These are phyloP conservation scores for Saccharomycopsis malanga DNA, from an alignment of 805 yeast species.

Conservation along the genomic window DNA sequence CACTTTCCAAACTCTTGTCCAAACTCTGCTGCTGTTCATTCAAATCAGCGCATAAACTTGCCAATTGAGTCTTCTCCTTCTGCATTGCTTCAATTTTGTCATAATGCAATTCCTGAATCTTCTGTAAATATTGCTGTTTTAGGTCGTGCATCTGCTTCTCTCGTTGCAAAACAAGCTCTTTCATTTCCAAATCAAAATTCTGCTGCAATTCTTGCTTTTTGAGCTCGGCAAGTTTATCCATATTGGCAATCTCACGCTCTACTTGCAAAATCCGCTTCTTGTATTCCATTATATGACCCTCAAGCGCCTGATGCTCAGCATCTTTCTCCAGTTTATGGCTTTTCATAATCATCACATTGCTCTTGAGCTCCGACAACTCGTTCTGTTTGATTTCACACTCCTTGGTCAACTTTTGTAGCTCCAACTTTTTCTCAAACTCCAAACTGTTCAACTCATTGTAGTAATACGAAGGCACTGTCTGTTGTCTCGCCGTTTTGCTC, in stretches of 20 bases:
- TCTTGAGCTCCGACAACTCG: constrained; percentile 24
- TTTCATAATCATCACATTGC: constrained; percentile 28
- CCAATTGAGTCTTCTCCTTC: neutral
- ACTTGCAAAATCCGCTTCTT: constrained; percentile 25
- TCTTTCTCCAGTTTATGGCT: constrained; percentile 35
- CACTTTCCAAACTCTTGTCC: neutral
- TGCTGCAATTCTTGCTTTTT: constrained; percentile 30
- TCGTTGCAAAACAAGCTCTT: neutral
- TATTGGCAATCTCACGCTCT: constrained; percentile 25
- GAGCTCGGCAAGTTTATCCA: constrained; percentile 29
- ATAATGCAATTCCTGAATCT: neutral
- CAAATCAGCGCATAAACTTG: neutral
- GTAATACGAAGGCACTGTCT: neutral
- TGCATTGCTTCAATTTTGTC: constrained; percentile 33
- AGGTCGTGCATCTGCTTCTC: neutral
- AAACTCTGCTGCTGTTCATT: constrained; percentile 21
- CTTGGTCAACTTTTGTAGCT: constrained; percentile 18
- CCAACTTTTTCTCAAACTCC: constrained; percentile 15
- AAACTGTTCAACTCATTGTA: constrained; percentile 2
- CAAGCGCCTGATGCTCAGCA: constrained; percentile 30
- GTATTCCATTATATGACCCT: constrained; percentile 26
- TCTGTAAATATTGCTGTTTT: neutral
- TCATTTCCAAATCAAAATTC: constrained; percentile 28
- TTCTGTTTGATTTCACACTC: constrained; percentile 21
- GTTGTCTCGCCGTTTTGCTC: neutral